These are phyloP conservation scores for Coelastrella sp. DNA, from an alignment of 139 green algal species.

Conservation along the genomic window DNA sequence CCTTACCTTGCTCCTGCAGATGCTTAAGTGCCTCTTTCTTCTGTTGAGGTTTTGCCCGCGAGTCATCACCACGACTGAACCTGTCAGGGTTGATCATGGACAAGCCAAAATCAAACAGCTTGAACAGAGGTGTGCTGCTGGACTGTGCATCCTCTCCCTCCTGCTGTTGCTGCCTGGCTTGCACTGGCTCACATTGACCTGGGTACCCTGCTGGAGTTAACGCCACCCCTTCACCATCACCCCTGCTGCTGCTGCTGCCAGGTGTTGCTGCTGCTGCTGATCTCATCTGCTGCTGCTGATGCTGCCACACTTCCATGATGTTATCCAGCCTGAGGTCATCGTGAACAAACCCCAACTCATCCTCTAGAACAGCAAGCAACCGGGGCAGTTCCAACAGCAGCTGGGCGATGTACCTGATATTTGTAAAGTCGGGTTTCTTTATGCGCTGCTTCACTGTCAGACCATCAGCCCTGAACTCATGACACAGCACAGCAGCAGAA, in stretches of 20 bases:
- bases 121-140: background rate
- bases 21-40: background rate
- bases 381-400: background rate
- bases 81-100: background rate
- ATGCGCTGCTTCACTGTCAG: background rate
- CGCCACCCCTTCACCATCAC: background rate
- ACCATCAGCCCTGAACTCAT: background rate
- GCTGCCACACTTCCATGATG: background rate
- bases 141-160: background rate
- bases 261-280: background rate
- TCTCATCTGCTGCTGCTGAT: background rate
- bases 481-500: background rate
- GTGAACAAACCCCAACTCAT: constrained; percentile 8
- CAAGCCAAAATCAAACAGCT: constrained; percentile 12
- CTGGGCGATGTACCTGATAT: background rate
- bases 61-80: background rate
- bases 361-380: background rate
- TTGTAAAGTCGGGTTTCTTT: background rate
- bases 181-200: background rate
- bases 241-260: constrained; percentile 1
- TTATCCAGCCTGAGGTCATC: background rate
- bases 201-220: background rate
- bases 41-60: background rate
- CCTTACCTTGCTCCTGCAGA: background rate
- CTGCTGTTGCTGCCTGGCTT: background rate